Conservation (phyloP, 345 rosid genomes). For the Microthlaspi erraticum region DNA sequence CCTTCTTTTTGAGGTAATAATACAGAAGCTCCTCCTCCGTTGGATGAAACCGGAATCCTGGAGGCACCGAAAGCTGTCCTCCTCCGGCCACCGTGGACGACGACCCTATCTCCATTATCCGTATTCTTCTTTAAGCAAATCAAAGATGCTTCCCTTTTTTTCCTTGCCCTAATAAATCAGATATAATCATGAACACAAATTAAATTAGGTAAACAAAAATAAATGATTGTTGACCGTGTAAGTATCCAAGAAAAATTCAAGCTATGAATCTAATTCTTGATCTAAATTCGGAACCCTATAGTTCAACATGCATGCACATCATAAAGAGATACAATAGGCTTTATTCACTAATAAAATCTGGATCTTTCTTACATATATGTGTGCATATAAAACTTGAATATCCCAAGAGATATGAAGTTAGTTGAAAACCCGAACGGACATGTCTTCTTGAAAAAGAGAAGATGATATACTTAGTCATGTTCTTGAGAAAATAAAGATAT, state of each 20-base stretch:
- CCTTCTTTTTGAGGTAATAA: constrained; percentile 93
- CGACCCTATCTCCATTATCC: constrained; percentile 45
- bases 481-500: constrained; percentile 36
- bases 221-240: constrained; percentile 7
- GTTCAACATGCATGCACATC: constrained; percentile 36
- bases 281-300: constrained; percentile 39
- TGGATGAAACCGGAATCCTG: constrained; percentile 96
- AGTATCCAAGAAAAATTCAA: constrained; percentile 12
- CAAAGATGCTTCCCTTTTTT: constrained; percentile 23
- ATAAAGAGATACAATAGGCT: constrained; percentile 8
- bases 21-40: constrained; percentile 95
- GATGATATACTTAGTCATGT: constrained; percentile 35
- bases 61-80: constrained; percentile 85
- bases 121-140: constrained; percentile 21
- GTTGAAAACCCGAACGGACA: neutral
- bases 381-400: constrained; percentile 19
- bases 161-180: constrained; percentile 27
- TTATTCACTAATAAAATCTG: constrained; percentile 6
- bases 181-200: constrained; percentile 21
- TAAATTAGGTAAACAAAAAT: neutral
- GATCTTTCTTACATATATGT: constrained; percentile 24
- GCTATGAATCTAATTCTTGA: neutral
- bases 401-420: constrained; percentile 20
- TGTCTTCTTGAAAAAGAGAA: constrained; percentile 18
- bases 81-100: constrained; percentile 60